phyloP scores from a whole-genome alignment of 1,284 basidiomycete genomes.

The Earliella scabrosa region DNA sequence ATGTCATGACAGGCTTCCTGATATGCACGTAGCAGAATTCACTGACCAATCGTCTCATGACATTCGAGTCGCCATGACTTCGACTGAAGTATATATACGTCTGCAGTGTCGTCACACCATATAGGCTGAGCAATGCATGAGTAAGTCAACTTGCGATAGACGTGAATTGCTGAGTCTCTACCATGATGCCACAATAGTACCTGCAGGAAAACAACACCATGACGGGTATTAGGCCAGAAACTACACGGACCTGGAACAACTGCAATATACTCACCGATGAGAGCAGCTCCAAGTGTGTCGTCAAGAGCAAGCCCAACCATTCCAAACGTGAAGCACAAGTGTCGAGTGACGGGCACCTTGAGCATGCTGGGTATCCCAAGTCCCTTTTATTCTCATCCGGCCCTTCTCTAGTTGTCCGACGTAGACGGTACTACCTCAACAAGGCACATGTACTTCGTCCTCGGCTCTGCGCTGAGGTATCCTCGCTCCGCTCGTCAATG shows the following conservation, averaged over 20 bases:
- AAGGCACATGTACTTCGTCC: too few relatives aligned
- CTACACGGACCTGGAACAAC: not conserved
- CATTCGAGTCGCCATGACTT: slow-evolving; percentile 6
- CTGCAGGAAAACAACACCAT: too few relatives aligned
- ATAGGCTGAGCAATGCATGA: slow-evolving; percentile 11
- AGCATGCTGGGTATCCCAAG: not conserved
- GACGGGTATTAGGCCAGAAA: too few relatives aligned
- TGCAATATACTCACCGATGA: slow-evolving; percentile 7
- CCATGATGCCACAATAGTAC: slow-evolving; percentile 12
- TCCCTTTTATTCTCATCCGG: not conserved
- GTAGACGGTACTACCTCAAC: too few relatives aligned
- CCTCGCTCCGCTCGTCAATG: too few relatives aligned
- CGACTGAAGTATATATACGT: slow-evolving; percentile 23
- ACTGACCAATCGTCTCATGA: slow-evolving; percentile 17
- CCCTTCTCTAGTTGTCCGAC: too few relatives aligned
- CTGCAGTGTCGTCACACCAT: slow-evolving; percentile 26
- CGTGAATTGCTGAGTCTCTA: not conserved
- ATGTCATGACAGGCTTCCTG: too few relatives aligned
- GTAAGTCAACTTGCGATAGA: not conserved
- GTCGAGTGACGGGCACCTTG: too few relatives aligned
- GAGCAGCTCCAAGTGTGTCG: slow-evolving; percentile 15
- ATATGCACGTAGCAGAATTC: not conserved
- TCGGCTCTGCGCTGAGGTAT: too few relatives aligned
- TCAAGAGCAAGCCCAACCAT: not conserved
- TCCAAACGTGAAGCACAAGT: too few relatives aligned